These are phyloP conservation scores for Mycena galericulata DNA, from an alignment of 768 basidiomycete genomes.

Conservation along the genomic window DNA sequence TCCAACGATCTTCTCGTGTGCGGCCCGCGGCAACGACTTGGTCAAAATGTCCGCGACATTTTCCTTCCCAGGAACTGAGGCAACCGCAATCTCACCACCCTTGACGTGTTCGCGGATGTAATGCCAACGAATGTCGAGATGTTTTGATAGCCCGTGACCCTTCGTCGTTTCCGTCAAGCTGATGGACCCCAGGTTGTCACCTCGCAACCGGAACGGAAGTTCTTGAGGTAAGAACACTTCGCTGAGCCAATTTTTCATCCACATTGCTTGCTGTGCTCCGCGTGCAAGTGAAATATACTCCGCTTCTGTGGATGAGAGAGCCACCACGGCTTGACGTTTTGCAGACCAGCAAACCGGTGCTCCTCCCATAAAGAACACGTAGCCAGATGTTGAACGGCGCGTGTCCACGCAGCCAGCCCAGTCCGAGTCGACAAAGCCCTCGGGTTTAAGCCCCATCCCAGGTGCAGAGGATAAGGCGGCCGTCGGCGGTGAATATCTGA, in stretches of 20 bases:
- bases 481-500: conserved; percentile 32
- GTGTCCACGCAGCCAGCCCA: conserved; percentile 42
- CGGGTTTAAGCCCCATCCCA: background rate
- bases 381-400: conserved; percentile 42
- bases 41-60: background rate
- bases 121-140: background rate
- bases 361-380: conserved; percentile 44
- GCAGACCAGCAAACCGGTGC: conserved; percentile 46
- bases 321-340: conserved; percentile 42
- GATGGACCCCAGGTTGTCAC: background rate
- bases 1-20: background rate
- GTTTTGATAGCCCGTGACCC: background rate
- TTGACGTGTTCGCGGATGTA: background rate
- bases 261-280: conserved; percentile 1
- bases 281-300: conserved; percentile 28
- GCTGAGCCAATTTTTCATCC: background rate
- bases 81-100: background rate
- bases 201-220: background rate
- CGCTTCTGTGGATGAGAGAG: conserved; percentile 18
- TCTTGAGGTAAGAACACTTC: background rate
- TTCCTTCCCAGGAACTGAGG: background rate
- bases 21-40: background rate
- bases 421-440: conserved; percentile 46
- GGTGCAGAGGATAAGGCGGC: background rate
- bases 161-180: background rate